A percentile compares a stretch with the other conserved stretches of the same genome.
Conservation (phyloP, 1,284 basidiomycete species). For the Malassezia globosa region DNA sequence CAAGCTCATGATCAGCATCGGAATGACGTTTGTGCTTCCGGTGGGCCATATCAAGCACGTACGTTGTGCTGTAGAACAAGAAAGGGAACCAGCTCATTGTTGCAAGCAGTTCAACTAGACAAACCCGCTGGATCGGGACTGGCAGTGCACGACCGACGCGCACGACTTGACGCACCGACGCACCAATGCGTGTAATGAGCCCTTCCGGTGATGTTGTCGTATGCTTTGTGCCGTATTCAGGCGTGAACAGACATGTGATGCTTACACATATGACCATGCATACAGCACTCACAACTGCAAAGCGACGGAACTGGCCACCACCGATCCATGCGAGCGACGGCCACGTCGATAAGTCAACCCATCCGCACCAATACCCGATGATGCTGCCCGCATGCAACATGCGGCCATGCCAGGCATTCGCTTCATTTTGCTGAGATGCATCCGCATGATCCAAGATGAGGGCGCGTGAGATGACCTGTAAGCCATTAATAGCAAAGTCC, state of each 20-base stretch:
- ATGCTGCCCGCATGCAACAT: conserved; percentile 41
- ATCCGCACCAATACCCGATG: conserved; percentile 54
- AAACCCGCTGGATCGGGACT: conserved; percentile 53
- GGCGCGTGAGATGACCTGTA: conserved; percentile 84
- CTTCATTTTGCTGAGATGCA: conserved; percentile 70
- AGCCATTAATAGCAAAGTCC: conserved; percentile 79
- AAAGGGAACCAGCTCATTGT: conserved; percentile 62
- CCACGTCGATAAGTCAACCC: conserved; percentile 66
- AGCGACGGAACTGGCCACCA: conserved; percentile 87
- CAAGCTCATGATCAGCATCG: conserved; percentile 29
- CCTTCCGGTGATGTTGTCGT: not conserved
- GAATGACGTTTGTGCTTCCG: conserved; percentile 55
- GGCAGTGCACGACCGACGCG: conserved; percentile 29
- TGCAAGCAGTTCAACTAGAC: conserved; percentile 62
- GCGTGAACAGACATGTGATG: conserved; percentile 70
- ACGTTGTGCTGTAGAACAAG: conserved; percentile 60
- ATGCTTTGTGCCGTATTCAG: conserved; percentile 35
- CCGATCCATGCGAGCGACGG: conserved; percentile 69
- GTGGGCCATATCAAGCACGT: conserved; percentile 78
- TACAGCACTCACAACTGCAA: conserved; percentile 72
- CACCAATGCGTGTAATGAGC: conserved; percentile 6
- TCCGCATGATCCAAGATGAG: conserved; percentile 80
- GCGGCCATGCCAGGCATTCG: conserved; percentile 95
- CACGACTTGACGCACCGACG: conserved; percentile 25
- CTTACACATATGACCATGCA: conserved; percentile 70